A percentile compares a stretch with the other conserved stretches of the same genome.
These are phyloP conservation scores for Ganoderma lingzhi DNA, from an alignment of 1,284 basidiomycete genomes.

Conservation along the genomic window DNA sequence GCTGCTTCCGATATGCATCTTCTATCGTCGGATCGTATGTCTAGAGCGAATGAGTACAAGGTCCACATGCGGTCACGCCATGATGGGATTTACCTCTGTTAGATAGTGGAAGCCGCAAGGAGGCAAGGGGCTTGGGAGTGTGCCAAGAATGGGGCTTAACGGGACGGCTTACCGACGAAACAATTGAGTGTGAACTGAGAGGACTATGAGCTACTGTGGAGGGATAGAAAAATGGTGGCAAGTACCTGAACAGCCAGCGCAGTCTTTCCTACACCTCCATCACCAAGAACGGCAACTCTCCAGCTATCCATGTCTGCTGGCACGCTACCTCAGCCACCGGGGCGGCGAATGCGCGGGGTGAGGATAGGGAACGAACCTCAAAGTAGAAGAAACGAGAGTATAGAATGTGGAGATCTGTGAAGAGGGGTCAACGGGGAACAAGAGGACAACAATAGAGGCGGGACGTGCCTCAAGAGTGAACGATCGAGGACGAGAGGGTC, in stretches of 20 bases:
- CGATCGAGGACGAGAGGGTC: slow-evolving; percentile 29
- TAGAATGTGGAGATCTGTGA: slow-evolving; percentile 37
- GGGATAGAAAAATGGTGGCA: slow-evolving; percentile 25
- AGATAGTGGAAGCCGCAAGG: slow-evolving; percentile 26
- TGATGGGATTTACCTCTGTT: slow-evolving; percentile 31
- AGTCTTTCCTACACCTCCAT: slow-evolving; percentile 98
- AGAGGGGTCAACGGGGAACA: slow-evolving; percentile 18
- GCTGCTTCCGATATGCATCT: slow-evolving; percentile 93
- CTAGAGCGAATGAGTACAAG: slow-evolving; percentile 45
- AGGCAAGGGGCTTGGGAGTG: slow-evolving; percentile 29
- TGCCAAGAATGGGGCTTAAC: slow-evolving; percentile 27
- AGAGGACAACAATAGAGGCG: slow-evolving; percentile 20
- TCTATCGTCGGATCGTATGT: slow-evolving; percentile 95
- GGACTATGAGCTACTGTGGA: slow-evolving; percentile 24
- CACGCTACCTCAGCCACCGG: slow-evolving; percentile 22
- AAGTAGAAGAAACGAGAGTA: slow-evolving; percentile 36
- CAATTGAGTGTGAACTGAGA: slow-evolving; percentile 89
- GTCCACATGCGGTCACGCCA: neutral
- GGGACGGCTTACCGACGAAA: slow-evolving; percentile 77
- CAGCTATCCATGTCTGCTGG: slow-evolving; percentile 81
- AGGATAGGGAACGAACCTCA: slow-evolving; percentile 29
- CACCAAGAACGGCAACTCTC: slow-evolving; percentile 94
- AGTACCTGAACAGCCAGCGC: slow-evolving; percentile 93
- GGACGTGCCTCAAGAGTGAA: slow-evolving; percentile 43
- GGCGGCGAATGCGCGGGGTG: neutral